These are phyloP conservation scores for Aureobasidium musti DNA, from an alignment of 2,329 filamentous ascomycete species.

Conservation along the genomic window DNA sequence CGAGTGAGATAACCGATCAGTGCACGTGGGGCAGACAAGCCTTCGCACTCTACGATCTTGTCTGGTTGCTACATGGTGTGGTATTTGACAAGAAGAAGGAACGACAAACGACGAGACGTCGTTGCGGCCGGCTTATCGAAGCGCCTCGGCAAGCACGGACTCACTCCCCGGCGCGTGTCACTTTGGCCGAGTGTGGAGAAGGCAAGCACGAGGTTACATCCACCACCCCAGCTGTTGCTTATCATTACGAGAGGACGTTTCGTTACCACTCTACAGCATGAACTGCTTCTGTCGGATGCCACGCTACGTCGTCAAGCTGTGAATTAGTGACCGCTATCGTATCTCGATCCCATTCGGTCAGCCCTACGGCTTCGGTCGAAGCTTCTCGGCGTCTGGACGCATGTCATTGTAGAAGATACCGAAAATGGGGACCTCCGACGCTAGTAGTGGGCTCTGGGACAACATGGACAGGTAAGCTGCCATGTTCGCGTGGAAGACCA, in stretches of 20 bases:
- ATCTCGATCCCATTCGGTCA: slow-evolving; percentile 9
- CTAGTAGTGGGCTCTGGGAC: slow-evolving; percentile 62
- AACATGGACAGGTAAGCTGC: slow-evolving; percentile 67
- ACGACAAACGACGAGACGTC: not conserved
- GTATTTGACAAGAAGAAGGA: slow-evolving; percentile 16
- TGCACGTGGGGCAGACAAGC: not conserved
- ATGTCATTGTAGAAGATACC: slow-evolving; percentile 26
- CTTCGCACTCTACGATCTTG: not conserved
- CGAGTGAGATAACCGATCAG: slow-evolving; percentile 11
- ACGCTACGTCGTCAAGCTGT: slow-evolving; percentile 2
- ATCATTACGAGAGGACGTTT: slow-evolving; percentile 24
- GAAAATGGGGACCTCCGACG: slow-evolving; percentile 28
- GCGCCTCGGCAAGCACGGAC: slow-evolving; percentile 9
- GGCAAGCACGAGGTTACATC: slow-evolving; percentile 21
- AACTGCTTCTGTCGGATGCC: slow-evolving; percentile 13
- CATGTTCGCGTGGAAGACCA: not conserved
- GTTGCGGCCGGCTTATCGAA: slow-evolving; percentile 4
- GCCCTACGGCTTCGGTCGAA: slow-evolving; percentile 1
- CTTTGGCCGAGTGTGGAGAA: slow-evolving; percentile 3
- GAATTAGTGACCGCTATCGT: slow-evolving; percentile 13
- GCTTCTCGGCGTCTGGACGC: slow-evolving; percentile 13
- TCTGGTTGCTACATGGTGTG: slow-evolving; percentile 1
- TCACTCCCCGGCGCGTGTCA: slow-evolving; percentile 9
- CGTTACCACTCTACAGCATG: slow-evolving; percentile 25
- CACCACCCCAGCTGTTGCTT: slow-evolving; percentile 4